These are phyloP conservation scores for Eucalyptus viminalis DNA, from an alignment of 345 rosid genomes.

Conservation along the genomic window DNA sequence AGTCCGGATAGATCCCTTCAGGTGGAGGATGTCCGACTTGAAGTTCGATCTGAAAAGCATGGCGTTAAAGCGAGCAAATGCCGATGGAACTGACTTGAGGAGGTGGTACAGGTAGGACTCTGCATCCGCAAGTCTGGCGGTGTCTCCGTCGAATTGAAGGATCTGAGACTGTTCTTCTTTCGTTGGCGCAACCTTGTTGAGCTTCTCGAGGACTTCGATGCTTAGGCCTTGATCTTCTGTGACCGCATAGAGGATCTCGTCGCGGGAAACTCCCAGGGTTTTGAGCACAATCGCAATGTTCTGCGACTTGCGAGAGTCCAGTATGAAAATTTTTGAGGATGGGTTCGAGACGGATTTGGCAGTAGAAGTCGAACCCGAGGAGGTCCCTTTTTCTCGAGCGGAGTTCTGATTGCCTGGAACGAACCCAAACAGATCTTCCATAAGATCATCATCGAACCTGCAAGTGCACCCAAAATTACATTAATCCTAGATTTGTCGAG, in stretches of 20 bases:
- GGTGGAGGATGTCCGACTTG: slow-evolving; percentile 36
- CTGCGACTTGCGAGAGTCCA: slow-evolving; percentile 72
- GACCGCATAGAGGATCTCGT: slow-evolving; percentile 46
- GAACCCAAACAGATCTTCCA: slow-evolving; percentile 89
- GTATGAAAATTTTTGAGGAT: slow-evolving; percentile 33
- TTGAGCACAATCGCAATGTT: slow-evolving; percentile 73
- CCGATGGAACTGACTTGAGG: slow-evolving; percentile 56
- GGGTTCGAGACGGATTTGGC: slow-evolving; percentile 1
- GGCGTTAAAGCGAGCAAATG: slow-evolving; percentile 49
- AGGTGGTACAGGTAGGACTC: slow-evolving; percentile 66
- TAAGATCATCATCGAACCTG: slow-evolving; percentile 75
- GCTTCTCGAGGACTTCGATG: slow-evolving; percentile 61
- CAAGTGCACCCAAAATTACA: neutral
- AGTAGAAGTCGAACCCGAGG: neutral
- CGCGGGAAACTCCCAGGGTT: slow-evolving; percentile 42
- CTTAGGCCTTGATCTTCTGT: slow-evolving; percentile 41
- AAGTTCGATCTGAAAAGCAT: slow-evolving; percentile 64
- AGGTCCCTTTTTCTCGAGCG: neutral
- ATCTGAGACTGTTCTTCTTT: slow-evolving; percentile 53
- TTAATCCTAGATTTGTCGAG: neutral
- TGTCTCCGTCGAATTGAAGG: slow-evolving; percentile 46
- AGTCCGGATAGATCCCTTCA: slow-evolving; percentile 23
- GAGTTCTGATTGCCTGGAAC: slow-evolving; percentile 45
- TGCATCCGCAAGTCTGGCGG: slow-evolving; percentile 45
- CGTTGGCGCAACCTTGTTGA: slow-evolving; percentile 53